Evolutionary conservation across 257 asterid genomes (phyloP).

Genomic region (Jacaranda mimosifolia): DNA sequence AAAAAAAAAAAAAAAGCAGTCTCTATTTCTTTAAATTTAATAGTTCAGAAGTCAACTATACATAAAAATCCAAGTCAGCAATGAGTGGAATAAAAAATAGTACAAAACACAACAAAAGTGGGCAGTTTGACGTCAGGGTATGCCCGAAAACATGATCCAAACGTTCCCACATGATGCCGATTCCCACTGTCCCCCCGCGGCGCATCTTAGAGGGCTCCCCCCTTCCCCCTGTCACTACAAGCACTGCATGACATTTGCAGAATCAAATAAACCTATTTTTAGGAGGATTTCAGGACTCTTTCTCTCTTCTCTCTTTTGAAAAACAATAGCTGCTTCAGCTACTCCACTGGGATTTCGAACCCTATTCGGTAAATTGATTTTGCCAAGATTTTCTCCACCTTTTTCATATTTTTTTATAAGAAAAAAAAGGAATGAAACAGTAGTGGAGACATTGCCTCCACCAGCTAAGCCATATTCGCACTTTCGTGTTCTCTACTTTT

Average conservation of each 20-base stretch:
- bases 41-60: neutral
- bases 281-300: conserved; percentile 20
- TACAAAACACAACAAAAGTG: neutral
- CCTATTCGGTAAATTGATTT: conserved; percentile 19
- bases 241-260: conserved; percentile 14
- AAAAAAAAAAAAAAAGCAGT: neutral
- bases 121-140: conserved; percentile 29
- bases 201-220: conserved; percentile 37
- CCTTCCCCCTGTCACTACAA: neutral
- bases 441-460: no score
- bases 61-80: neutral
- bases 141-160: conserved; percentile 29
- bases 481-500: no score
- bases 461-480: no score
- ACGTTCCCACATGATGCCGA: conserved; percentile 42
- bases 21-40: neutral
- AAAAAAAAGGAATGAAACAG: no score
- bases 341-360: conserved; percentile 37
- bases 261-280: conserved; percentile 26
- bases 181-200: conserved; percentile 50
- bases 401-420: no score
- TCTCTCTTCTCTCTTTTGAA: neutral
- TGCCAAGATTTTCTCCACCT: no score
- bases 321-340: conserved; percentile 17
- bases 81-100: neutral